A percentile compares a stretch with the other conserved stretches of the same genome.
phyloP scores from a whole-genome alignment of 2,329 filamentous ascomycete genomes.

The Sporothrix phasma region DNA sequence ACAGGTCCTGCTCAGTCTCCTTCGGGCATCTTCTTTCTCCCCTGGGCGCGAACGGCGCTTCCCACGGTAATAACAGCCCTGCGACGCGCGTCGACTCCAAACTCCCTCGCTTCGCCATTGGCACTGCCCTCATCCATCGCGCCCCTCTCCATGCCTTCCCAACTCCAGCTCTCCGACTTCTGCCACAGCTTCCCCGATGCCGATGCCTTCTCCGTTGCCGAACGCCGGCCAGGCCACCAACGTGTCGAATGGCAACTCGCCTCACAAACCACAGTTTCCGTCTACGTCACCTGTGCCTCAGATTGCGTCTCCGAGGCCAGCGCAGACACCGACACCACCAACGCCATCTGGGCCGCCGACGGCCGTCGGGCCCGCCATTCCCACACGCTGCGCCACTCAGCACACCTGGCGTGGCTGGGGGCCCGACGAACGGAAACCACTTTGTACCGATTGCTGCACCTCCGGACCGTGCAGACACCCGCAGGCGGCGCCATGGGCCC shows the following conservation, averaged over 20 bases:
- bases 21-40: constrained; percentile 11
- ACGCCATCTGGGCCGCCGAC: constrained; percentile 14
- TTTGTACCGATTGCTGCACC: constrained; percentile 12
- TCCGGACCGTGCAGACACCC: constrained; percentile 11
- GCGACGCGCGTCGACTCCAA: constrained; percentile 18
- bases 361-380: constrained; percentile 12
- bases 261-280: constrained; percentile 11
- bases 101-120: constrained; percentile 18
- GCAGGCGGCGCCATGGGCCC: constrained; percentile 42
- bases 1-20: constrained; percentile 12
- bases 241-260: constrained; percentile 7
- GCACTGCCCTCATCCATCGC: constrained; percentile 15
- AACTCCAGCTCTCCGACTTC: constrained; percentile 40
- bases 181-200: constrained; percentile 5
- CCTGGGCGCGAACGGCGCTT: not conserved
- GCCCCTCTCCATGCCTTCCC: constrained; percentile 40
- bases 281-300: constrained; percentile 6
- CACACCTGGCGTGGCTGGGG: not conserved
- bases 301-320: constrained; percentile 10
- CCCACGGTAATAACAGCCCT: constrained; percentile 13
- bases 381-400: constrained; percentile 10
- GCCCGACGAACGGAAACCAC: constrained; percentile 4
- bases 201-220: constrained; percentile 6
- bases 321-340: constrained; percentile 13
- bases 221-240: not conserved